Conservation (phyloP, 208 protist species). For the Crithidia expoeki region DNA sequence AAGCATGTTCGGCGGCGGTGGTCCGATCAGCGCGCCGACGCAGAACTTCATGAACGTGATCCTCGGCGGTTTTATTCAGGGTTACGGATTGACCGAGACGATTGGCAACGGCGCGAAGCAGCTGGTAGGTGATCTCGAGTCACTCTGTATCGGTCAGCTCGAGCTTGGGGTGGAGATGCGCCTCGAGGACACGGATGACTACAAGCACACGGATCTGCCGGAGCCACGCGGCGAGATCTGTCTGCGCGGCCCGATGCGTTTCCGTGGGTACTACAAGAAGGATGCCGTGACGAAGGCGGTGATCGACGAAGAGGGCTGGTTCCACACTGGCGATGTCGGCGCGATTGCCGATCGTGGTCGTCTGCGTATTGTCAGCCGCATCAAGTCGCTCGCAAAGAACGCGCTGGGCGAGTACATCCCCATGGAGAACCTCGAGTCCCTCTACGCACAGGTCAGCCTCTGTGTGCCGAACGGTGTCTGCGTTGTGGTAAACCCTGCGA, state of each 20-base stretch:
- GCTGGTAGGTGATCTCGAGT: constrained; percentile 53
- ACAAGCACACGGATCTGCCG: constrained; percentile 79
- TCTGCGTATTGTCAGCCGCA: constrained; percentile 84
- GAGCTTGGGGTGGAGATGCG: constrained; percentile 86
- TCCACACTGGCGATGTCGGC: constrained; percentile 93
- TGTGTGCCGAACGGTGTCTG: constrained; percentile 73
- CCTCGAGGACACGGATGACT: constrained; percentile 89
- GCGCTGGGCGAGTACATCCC: constrained; percentile 94
- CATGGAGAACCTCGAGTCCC: constrained; percentile 77
- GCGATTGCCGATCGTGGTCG: constrained; percentile 49
- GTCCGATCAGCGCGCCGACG: constrained; percentile 65
- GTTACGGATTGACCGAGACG: constrained; percentile 93
- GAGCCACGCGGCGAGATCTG: constrained; percentile 83
- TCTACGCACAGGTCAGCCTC: constrained; percentile 66
- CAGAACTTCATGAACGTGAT: constrained; percentile 89
- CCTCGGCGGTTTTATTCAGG: constrained; percentile 62
- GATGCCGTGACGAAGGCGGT: constrained; percentile 83
- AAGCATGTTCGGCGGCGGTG: constrained; percentile 82
- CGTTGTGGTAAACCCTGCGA: constrained; percentile 79
- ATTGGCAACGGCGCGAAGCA: constrained; percentile 73
- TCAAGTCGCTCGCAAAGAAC: constrained; percentile 95
- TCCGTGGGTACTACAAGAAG: constrained; percentile 93
- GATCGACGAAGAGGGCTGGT: constrained; percentile 87
- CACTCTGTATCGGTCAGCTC: constrained; percentile 63
- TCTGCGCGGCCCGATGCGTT: constrained; percentile 76